A percentile compares a stretch with the other conserved stretches of the same genome.
phyloP scores from a whole-genome alignment of 306 rosid genomes.

The Amphicarpaea edgeworthii region DNA sequence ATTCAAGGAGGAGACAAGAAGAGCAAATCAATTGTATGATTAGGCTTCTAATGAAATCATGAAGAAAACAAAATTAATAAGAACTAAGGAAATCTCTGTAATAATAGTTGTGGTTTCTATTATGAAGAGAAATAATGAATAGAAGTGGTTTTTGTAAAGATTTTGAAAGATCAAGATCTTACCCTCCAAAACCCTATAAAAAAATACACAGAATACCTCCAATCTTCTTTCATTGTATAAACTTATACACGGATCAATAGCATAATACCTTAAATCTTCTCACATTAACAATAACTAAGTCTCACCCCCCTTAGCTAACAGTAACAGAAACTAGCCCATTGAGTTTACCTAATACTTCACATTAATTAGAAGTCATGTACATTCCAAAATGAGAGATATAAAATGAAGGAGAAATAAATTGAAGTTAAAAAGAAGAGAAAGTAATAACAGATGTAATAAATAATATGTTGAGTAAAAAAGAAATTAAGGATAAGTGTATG shows the following conservation, averaged over 20 bases:
- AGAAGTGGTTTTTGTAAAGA: neutral
- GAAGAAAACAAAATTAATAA: too few relatives aligned
- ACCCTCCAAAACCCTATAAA: neutral
- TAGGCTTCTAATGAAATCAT: too few relatives aligned
- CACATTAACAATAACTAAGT: neutral
- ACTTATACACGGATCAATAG: neutral
- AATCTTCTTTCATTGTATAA: neutral
- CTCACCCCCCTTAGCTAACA: neutral
- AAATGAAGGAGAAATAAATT: too few relatives aligned
- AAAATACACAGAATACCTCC: neutral
- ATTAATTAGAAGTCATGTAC: slow-evolving; percentile 46
- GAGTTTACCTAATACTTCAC: slow-evolving; percentile 40
- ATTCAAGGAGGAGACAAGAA: too few relatives aligned
- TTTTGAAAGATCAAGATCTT: neutral
- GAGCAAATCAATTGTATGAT: too few relatives aligned
- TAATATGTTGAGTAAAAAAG: too few relatives aligned
- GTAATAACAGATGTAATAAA: too few relatives aligned
- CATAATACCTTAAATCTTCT: neutral
- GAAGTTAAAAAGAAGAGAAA: too few relatives aligned
- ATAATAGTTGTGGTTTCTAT: too few relatives aligned
- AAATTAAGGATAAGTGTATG: too few relatives aligned
- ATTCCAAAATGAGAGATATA: too few relatives aligned
- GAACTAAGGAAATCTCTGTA: too few relatives aligned
- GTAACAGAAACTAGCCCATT: neutral
- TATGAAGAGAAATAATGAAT: neutral